phyloP scores from a whole-genome alignment of 2,329 filamentous ascomycete species.

The Arachnomyces sp. region DNA sequence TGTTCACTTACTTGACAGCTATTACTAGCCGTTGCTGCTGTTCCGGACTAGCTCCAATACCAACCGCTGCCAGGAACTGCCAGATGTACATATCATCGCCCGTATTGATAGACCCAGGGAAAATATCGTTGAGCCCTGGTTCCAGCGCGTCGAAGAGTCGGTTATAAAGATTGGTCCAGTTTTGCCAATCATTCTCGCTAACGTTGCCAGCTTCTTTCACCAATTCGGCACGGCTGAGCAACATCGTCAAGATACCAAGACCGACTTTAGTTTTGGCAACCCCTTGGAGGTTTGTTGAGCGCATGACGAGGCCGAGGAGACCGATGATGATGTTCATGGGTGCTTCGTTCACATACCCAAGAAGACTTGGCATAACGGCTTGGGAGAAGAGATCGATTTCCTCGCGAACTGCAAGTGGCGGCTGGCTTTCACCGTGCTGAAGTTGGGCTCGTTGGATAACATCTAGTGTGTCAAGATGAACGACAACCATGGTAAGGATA shows the following conservation, averaged over 20 bases:
- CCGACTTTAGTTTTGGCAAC: slow-evolving; percentile 83
- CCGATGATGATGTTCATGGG: slow-evolving; percentile 86
- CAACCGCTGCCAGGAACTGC: slow-evolving; percentile 94
- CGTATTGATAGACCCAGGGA: slow-evolving; percentile 83
- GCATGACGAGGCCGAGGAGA: slow-evolving; percentile 74
- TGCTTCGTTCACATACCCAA: slow-evolving; percentile 85
- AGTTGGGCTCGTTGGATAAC: slow-evolving; percentile 78
- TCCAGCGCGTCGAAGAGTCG: slow-evolving; percentile 81
- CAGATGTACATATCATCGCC: slow-evolving; percentile 95
- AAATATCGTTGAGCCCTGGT: slow-evolving; percentile 73
- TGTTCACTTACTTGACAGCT: slow-evolving; percentile 65
- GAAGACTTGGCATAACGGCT: slow-evolving; percentile 80
- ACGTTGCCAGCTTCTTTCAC: slow-evolving; percentile 72
- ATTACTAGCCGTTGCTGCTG: slow-evolving; percentile 92
- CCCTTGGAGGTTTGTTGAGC: slow-evolving; percentile 72
- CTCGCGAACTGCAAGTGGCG: slow-evolving; percentile 74
- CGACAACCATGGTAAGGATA: slow-evolving; percentile 89
- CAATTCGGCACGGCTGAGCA: slow-evolving; percentile 87
- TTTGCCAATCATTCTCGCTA: slow-evolving; percentile 65
- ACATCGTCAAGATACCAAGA: slow-evolving; percentile 82
- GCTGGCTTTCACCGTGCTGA: slow-evolving; percentile 60
- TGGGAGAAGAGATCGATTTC: slow-evolving; percentile 86
- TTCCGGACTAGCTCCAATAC: slow-evolving; percentile 84
- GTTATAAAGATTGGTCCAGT: slow-evolving; percentile 80
- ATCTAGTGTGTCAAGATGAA: slow-evolving; percentile 86